Conservation (phyloP, 805 yeast genomes). For the Hagleromyces aurorensis region DNA sequence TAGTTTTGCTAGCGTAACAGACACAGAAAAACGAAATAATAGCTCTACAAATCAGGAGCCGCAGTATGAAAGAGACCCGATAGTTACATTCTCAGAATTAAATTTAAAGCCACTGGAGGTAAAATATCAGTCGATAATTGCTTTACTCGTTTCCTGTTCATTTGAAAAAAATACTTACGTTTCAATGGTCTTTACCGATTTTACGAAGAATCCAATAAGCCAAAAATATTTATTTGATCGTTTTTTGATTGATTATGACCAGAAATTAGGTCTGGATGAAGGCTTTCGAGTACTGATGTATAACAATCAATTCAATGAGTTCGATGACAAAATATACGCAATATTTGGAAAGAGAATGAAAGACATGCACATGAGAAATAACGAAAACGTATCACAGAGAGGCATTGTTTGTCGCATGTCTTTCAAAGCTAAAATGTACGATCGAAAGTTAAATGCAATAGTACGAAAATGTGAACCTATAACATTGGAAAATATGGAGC, state of each 20-base stretch:
- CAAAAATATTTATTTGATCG: slow-evolving; percentile 20
- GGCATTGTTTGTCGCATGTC: slow-evolving; percentile 23
- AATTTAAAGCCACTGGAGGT: slow-evolving; percentile 4
- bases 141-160: slow-evolving; percentile 16
- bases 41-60: slow-evolving; percentile 1
- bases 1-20: no score
- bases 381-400: slow-evolving; percentile 17
- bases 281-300: slow-evolving; percentile 20
- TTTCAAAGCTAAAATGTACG: slow-evolving; percentile 14
- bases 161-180: slow-evolving; percentile 10
- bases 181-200: slow-evolving; percentile 24
- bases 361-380: slow-evolving; percentile 6
- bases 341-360: slow-evolving; percentile 3
- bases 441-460: slow-evolving; percentile 19
- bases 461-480: slow-evolving; percentile 15
- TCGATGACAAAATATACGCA: slow-evolving; percentile 7
- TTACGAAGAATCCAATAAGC: slow-evolving; percentile 14
- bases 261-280: slow-evolving; percentile 10
- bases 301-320: slow-evolving; percentile 11
- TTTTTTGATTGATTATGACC: slow-evolving; percentile 15
- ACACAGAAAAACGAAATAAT: no score
- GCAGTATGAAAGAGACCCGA: slow-evolving; percentile 6
- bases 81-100: slow-evolving; percentile 12
- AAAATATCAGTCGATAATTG: slow-evolving; percentile 13
- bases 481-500: slow-evolving; percentile 2